Base-by-base conservation (phyloP, 306 rosid genomes). In the Clitoria ternatea region DNA sequence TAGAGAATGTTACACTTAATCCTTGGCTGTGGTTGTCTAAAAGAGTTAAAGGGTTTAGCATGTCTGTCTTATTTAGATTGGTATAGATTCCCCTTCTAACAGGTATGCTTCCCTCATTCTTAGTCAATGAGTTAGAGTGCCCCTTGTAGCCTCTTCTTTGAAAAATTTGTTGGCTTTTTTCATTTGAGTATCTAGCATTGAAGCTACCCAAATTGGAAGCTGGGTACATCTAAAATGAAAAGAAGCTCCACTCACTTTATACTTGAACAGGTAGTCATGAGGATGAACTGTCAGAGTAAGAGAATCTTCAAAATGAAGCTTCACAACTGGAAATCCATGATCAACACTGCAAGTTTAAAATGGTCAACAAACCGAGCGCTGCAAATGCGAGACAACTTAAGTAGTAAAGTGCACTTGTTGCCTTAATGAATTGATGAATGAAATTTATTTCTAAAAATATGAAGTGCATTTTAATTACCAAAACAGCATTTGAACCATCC, bases 261-360 rank as follows among this genome's bases (percentile, higher is more conserved):
- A 60, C 33, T 30, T 48, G 78, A 94, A 94, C 50, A 94, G 76
- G 69, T 94, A 94, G 12, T 89, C 92, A 4, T 68, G 97, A 76
- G 98, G 96, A 83, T 90, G 79, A 11, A 83, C 88, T 5, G 68
- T 76, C 78, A 94, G 77, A 70, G 81, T 50, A 73, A 85, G 88
- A 20, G 88, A 76, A 37, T 63, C 79, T 64, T 77, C 89, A 70
- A 94, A 94, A 70, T 50, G 78, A 43, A 94, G 79, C 66, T 66
- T 87, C 44, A 89, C 85, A 42, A 56, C 55, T 35, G 98, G 97
- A 82, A 94, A 94, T 52, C 84, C 90, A 37, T 52, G 85, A 66
- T 94, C 96, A 57, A 91, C 78, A 45, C 98, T 94, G 96, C 87
- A 87, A 47, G 76, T 27, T 42, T 27, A 61, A 32, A 47, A 79